Base-by-base conservation (phyloP, 1,139 yeast species). In the Candida sojae region DNA sequence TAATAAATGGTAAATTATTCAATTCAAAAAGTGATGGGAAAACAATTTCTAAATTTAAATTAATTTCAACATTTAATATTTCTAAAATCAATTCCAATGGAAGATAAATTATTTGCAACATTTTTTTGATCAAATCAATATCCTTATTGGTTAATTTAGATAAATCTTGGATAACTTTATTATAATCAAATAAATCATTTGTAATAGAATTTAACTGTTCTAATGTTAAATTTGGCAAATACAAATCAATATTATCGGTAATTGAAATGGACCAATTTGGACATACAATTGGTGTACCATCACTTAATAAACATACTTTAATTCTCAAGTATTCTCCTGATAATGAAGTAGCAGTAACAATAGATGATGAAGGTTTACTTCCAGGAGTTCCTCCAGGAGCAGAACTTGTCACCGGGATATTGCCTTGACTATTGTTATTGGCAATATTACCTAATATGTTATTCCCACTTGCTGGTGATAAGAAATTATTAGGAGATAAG, bases 331-430 rank as follows among this genome's bases (percentile, higher is more conserved):
- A 93, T 50, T 83, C 86, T 3, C 98, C 98, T 17, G 86, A 80
- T 46, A 93, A 72, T 0, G 97, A 91, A 0, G 97, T 90, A 0
- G 97, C 95, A 0, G 98, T 92, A 13, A 93, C 96, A 60, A 90
- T 54, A 12, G 58, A 83, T 5, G 96, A 84, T 35, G 86, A 73
- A 10, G 28, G 36, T 33, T 25, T 45, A 9, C 58, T 48, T 41
- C 61, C 67, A 21, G 56, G 48, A 1, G 63, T 58, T 12, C 59
- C 46, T 3, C 56, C 54, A 7, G 57, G 48, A 29, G 53, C 57
- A 13, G 55, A 53, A 12, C 53, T 47, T 2, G 39, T 13, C n/a
- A 11, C 31, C 2, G 29, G 5, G 8, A 13, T 28, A 13, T 34
- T 34, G 25, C 43, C 45, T 25, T 42, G 53, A 6, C 44, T 42